Conservation (phyloP, 164 flowering plant species). For the Aristolochia fimbriata region DNA sequence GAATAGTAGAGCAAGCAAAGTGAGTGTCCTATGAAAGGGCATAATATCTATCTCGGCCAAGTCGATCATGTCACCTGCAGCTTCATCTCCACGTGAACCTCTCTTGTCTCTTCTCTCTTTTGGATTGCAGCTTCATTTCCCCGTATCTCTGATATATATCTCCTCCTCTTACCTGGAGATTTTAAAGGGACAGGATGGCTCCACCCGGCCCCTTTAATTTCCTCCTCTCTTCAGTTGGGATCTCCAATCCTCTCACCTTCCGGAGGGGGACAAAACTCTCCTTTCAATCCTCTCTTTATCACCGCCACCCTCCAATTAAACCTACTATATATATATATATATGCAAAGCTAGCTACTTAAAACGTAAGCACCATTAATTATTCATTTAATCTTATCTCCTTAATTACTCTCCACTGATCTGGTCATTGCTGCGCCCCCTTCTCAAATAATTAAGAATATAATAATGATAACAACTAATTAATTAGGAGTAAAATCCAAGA, state of each 20-base stretch:
- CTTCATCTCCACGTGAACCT: constrained; percentile 10
- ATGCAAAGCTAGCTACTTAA: not conserved
- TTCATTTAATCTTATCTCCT: not conserved
- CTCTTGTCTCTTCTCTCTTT: constrained; percentile 9
- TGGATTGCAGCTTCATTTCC: constrained; percentile 7
- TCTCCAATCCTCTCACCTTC: not conserved
- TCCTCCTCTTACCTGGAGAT: not conserved
- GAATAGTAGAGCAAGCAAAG: no score
- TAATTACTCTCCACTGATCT: no score
- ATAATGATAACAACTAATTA: no score
- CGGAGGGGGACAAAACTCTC: not conserved
- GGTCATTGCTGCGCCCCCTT: no score
- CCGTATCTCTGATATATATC: not conserved
- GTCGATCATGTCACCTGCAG: no score
- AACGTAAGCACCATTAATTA: not conserved
- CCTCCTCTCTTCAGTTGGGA: not conserved
- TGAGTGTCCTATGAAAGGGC: constrained; percentile 1
- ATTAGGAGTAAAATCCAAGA: no score
- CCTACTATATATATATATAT: no score
- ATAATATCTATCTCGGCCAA: constrained; percentile 9
- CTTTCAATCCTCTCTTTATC: not conserved
- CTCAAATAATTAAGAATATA: no score
- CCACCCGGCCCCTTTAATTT: no score
- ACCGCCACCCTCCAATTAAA: not conserved
- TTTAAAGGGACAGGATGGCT: not conserved